Percentiles rank a stretch among this genome's conserved stretches.
Conservation (phyloP, 1,284 basidiomycete genomes). For the Ganoderma meredithae region DNA sequence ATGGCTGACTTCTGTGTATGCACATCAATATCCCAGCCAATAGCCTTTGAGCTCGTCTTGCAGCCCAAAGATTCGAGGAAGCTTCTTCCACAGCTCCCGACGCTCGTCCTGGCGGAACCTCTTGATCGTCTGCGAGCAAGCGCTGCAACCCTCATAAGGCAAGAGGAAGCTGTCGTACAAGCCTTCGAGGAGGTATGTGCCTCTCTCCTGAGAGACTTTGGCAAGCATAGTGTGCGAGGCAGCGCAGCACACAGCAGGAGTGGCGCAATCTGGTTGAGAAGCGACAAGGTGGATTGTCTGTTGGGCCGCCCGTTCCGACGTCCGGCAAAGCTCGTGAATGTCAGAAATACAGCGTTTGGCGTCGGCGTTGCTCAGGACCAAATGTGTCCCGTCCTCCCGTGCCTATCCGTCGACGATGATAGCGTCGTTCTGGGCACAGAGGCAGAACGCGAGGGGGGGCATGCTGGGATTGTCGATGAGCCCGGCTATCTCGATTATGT, state of each 20-base stretch:
- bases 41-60: slow-evolving; percentile 1
- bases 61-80: neutral
- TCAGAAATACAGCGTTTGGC: neutral
- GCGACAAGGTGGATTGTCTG: neutral
- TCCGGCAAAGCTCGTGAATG: neutral
- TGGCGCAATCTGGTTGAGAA: neutral
- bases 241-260: neutral
- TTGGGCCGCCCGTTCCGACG: neutral
- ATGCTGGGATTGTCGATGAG: neutral
- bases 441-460: neutral
- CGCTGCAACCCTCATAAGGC: neutral
- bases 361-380: neutral
- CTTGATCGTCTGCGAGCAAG: neutral
- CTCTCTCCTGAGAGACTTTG: no score
- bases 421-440: neutral
- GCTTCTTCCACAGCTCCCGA: neutral
- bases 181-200: neutral
- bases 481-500: neutral
- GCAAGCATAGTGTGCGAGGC: neutral
- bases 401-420: neutral
- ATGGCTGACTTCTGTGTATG: neutral
- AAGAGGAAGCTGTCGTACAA: neutral
- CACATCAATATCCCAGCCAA: neutral
- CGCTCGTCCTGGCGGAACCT: neutral
- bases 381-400: neutral